These are phyloP conservation scores for Chenopodium berlandieri DNA, from an alignment of 148 eudicot genomes.

Conservation along the genomic window DNA sequence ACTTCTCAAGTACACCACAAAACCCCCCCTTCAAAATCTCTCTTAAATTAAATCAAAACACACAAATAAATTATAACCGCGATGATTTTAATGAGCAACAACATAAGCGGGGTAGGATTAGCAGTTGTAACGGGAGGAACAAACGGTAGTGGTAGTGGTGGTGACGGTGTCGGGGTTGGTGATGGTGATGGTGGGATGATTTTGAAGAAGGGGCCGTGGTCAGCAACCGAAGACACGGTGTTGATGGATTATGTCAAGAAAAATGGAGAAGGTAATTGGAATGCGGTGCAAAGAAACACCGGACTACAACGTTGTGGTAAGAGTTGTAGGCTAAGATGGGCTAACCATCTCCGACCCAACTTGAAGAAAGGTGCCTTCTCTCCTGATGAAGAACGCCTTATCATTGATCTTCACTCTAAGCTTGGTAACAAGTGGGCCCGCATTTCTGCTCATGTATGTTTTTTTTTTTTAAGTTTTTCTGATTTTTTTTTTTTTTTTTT, in stretches of 20 bases:
- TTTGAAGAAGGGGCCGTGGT: slow-evolving; percentile 89
- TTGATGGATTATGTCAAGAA: slow-evolving; percentile 69
- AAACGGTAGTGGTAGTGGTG: background rate
- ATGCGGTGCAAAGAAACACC: slow-evolving; percentile 68
- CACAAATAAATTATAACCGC: no score
- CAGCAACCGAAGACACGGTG: slow-evolving; percentile 67
- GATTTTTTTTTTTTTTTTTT: background rate
- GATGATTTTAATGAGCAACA: background rate
- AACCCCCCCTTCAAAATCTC: background rate
- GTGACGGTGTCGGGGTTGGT: background rate
- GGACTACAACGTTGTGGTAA: slow-evolving; percentile 79
- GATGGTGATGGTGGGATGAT: background rate
- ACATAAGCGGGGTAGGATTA: background rate
- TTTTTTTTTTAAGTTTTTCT: background rate
- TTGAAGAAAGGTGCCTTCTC: slow-evolving; percentile 80
- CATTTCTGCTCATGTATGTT: slow-evolving; percentile 71
- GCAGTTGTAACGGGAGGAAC: background rate
- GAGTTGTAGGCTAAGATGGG: slow-evolving; percentile 88
- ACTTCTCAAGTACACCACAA: background rate
- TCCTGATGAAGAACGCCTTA: slow-evolving; percentile 63
- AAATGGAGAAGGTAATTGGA: slow-evolving; percentile 97
- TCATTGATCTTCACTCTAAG: slow-evolving; percentile 72
- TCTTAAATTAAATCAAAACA: no score
- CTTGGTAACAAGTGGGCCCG: slow-evolving; percentile 97
- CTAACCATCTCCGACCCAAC: slow-evolving; percentile 79